Evolutionary conservation across 805 yeast genomes (phyloP).

Genomic region (Dipodascus geniculatus): DNA sequence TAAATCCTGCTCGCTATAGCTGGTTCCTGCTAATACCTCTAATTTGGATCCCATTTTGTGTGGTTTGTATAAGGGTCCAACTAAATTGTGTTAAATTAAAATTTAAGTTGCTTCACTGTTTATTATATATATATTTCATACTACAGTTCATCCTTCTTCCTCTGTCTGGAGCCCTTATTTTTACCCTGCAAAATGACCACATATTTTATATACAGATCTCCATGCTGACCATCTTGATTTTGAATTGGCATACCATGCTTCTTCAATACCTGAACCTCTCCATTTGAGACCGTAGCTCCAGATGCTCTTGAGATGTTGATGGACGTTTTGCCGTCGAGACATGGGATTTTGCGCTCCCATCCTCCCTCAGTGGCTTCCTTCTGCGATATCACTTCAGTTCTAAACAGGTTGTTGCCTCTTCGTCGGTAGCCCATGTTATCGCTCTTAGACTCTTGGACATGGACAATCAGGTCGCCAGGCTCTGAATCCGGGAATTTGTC

Average conservation of each 20-base stretch:
- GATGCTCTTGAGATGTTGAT: conserved; percentile 36
- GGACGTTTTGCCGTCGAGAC: conserved; percentile 49
- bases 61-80: background rate
- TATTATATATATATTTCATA: no score
- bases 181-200: conserved; percentile 25
- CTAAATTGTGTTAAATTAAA: background rate
- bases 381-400: conserved; percentile 67
- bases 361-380: conserved; percentile 69
- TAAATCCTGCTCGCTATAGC: background rate
- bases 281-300: conserved; percentile 46
- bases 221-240: conserved; percentile 35
- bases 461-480: conserved; percentile 70
- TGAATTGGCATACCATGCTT: conserved; percentile 80
- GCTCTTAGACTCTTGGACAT: conserved; percentile 40
- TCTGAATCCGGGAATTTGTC: conserved; percentile 73
- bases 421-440: conserved; percentile 79
- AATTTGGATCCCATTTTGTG: background rate
- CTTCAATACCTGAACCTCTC: conserved; percentile 57
- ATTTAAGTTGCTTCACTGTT: background rate
- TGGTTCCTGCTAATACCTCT: background rate
- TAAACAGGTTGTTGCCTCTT: conserved; percentile 56
- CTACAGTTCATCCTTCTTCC: background rate
- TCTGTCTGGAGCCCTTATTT: background rate
- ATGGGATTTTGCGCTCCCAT: conserved; percentile 61
- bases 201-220: conserved; percentile 39